Base-by-base conservation (phyloP, 179 eudicot species). In the Silene coronaria region DNA sequence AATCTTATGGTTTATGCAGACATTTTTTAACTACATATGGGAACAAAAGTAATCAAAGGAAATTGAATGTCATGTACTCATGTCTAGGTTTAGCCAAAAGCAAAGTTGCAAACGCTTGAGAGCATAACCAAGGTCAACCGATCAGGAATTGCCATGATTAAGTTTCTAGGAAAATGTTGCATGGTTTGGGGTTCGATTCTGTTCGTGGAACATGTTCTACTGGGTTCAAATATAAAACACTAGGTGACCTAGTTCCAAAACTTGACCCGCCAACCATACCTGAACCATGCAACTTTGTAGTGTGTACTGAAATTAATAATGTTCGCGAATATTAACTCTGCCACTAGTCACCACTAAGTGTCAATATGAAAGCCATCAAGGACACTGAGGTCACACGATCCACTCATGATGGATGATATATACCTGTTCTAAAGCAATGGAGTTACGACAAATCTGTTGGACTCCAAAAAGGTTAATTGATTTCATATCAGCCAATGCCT, bases 361-460 rank as follows among this genome's bases (percentile, higher is more conserved):
- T 6, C 65, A 76, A 28, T 70, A 57, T 66, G 46, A 51, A 22
- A 53, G 19, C 63, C 61, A 23, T 11, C 22, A 62, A 42, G 17
- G 7, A 24, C 36, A 6, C 17, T 2, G 60, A 55, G 24, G 62
- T 28, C 22, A 75, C 17, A 38, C 17, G 7, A 71, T 46, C 17
- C 65, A 76, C 21, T 28, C 19, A 11, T 27, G 38, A 67, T 72
- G 51, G 28, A 67, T 72, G 19, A 70, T 60, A 83, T 80, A 45
- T 21, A 93, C 99, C 98, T 91, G 99, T 82, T 96, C 99, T 83
- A 93, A 61, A 59, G 98, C 99, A 79, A 96, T 96, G 78, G 98
- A 88, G 81, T 96, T 91, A 73, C 99, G 96, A 67, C 97, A 96
- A 84, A 96, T 91, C 85, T 96, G 99, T 82, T 93, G 99, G 82